Evolutionary conservation across 208 protist genomes (phyloP).

Genomic region (Porcisia deanei): DNA sequence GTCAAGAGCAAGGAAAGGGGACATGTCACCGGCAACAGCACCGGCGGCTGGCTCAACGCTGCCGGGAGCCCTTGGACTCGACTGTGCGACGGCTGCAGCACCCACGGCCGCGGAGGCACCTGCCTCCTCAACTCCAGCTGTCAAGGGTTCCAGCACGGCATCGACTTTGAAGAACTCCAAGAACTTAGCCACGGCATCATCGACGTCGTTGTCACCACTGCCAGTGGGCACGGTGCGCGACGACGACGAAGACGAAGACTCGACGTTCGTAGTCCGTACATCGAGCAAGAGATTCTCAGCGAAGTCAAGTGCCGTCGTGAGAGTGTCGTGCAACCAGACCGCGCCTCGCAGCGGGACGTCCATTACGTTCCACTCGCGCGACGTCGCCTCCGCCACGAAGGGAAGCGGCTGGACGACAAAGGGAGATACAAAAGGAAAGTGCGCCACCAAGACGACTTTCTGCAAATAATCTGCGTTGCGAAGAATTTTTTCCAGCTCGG

Average conservation of each 20-base stretch:
- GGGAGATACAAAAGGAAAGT: constrained; percentile 73
- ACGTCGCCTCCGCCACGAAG: constrained; percentile 48
- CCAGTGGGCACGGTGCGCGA: neutral
- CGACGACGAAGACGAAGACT: constrained; percentile 4
- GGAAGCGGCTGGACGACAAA: constrained; percentile 45
- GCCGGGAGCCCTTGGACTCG: neutral
- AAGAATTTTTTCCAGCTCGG: constrained; percentile 80
- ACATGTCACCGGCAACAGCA: neutral
- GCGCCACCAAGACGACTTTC: constrained; percentile 56
- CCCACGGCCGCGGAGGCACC: neutral
- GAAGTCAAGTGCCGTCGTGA: constrained; percentile 30
- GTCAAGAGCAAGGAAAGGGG: constrained; percentile 7
- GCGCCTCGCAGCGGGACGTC: constrained; percentile 29
- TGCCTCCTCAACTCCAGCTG: neutral
- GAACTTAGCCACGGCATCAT: constrained; percentile 27
- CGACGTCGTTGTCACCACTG: neutral
- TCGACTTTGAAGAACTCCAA: constrained; percentile 29
- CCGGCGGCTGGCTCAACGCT: neutral
- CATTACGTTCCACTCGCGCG: constrained; percentile 47
- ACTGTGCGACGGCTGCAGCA: neutral
- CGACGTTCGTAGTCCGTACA: neutral
- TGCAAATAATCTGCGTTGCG: constrained; percentile 82
- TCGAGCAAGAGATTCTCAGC: constrained; percentile 14
- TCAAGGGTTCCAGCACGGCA: constrained; percentile 13
- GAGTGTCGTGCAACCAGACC: constrained; percentile 39